Base-by-base conservation (phyloP, 148 eudicot genomes). In the Talinum fruticosum region DNA sequence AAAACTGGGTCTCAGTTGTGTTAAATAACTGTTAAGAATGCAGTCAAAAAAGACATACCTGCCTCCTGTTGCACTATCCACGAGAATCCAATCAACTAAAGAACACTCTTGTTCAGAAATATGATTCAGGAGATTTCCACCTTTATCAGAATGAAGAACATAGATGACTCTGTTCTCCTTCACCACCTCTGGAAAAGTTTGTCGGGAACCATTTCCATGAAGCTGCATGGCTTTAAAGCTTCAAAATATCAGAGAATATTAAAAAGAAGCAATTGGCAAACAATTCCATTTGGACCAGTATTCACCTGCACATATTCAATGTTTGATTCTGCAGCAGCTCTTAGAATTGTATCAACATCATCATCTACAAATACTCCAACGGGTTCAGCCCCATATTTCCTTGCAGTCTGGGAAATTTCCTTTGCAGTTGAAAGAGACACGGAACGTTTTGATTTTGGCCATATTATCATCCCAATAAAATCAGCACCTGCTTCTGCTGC, bases 341-440 rank as follows among this genome's bases (percentile, higher is more conserved):
- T 88, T 64, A 87, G 69, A 82, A 93, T 93, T 23, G 97, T 90
- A 28, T 89, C 88, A 5, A 86, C 92, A 75, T 92, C 92, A 83
- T 96, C 97, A 81, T 93, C 91, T 41, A 96, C 98, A 86, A 93
- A 96, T 15, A 96, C 99, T 30, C 97, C 99, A 82, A 93, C 97
- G 3, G 97, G 97, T 74, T 89, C 83, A 49, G 97, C 93, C 71
- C 99, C 99, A 85, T 89, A 76, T 29, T 82, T 85, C 75, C 92
- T 81, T 34, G 98, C 95, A 75, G 85, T 95, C 80, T 86, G 83
- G 28, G 98, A 96, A 45, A 96, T 93, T 71, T 93, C 97, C 85
- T 88, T 96, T 12, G 97, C 99, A 81, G 88, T 86, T 59, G 93
- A 72, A 75, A 88, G 66, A 66, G 98, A 87, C 75, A 96, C 82